These are phyloP conservation scores for Thuja plicata DNA, from an alignment of 83 land plant genomes.

Conservation along the genomic window DNA sequence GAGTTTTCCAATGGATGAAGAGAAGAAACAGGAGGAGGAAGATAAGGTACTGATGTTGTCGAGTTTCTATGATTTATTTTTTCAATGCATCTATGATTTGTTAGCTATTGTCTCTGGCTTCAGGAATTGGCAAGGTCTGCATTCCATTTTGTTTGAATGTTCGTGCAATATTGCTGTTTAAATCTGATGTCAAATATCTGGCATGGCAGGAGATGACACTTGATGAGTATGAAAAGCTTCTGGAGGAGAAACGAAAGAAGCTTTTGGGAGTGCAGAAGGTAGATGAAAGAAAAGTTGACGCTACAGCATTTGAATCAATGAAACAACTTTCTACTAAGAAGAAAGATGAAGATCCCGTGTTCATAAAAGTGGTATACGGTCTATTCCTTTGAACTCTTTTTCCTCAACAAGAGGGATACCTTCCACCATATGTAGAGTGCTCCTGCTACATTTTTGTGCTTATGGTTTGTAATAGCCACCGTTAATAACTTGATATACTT, in stretches of 20 bases:
- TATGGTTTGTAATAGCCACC: not conserved
- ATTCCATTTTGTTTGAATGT: not conserved
- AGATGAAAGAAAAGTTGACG: slow-evolving; percentile 26
- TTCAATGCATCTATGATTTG: not conserved
- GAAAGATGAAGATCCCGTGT: slow-evolving; percentile 26
- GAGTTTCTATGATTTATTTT: not conserved
- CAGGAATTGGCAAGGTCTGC: not conserved
- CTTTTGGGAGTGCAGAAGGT: slow-evolving; percentile 19
- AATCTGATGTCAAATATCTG: not conserved
- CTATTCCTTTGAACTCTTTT: not conserved
- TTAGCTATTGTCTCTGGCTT: not conserved
- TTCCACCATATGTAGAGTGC: not conserved
- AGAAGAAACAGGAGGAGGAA: slow-evolving; percentile 27
- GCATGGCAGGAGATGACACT: slow-evolving; percentile 37
- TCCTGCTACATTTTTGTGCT: not conserved
- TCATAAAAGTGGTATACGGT: slow-evolving; percentile 27
- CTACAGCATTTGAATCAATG: slow-evolving; percentile 27
- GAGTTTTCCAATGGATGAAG: slow-evolving; percentile 16
- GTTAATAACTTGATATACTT: not conserved
- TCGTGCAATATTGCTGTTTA: not conserved
- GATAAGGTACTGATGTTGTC: slow-evolving; percentile 25
- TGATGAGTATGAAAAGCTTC: slow-evolving; percentile 34
- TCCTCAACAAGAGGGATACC: not conserved
- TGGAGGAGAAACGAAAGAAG: slow-evolving; percentile 24
- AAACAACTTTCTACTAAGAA: slow-evolving; percentile 21